Base-by-base conservation (phyloP, 768 basidiomycete genomes). In the Boletus rubropictus region DNA sequence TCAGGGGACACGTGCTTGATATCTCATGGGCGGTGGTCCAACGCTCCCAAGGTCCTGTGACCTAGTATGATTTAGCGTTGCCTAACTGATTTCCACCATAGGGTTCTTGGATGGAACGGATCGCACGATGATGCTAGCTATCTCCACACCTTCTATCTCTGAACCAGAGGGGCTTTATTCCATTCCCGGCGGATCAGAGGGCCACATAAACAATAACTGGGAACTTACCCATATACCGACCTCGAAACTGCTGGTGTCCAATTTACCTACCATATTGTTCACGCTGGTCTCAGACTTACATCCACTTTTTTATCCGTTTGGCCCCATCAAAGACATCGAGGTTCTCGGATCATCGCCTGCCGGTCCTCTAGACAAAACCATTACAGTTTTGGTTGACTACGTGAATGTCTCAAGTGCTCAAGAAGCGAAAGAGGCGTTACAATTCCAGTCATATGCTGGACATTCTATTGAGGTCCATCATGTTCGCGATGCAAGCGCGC, bases 1-100 rank as follows among this genome's bases (percentile, higher is more conserved):
- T 28, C 33, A 89, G 84, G 59, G 85, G 86, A 7, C 82, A 89
- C 57, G 72, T 75, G 17, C 78, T 90, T 38, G 87, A 90, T 60
- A 78, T 90, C 42, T 89, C 87, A 6, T 90, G 87, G 87, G 88
- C 87, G 15, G 87, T 90, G 20, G 87, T 90, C 31, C 87, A 90
- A 54, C 85, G 87, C 37, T 90, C 87, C 52, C 81, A 84, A 74
- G 87, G 86, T 85, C 28, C 17, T 48, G 29, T 53, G 3, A 5
- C 7, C 3, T 25, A 20, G 10, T 27, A 29, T 25, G 1, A 43
- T 24, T 42, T 29, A 29, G 9, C 31, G 39, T 46, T 31, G 15
- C 43, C 44, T 51, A 25, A 53, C 34, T 44, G n/a, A 20, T 20
- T 42, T 51, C 17, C 22, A 4, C 51, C 7, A 12, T 24, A 88